Conservation (phyloP, 2,329 filamentous ascomycete genomes). For the Ascosphaera aggregata region DNA sequence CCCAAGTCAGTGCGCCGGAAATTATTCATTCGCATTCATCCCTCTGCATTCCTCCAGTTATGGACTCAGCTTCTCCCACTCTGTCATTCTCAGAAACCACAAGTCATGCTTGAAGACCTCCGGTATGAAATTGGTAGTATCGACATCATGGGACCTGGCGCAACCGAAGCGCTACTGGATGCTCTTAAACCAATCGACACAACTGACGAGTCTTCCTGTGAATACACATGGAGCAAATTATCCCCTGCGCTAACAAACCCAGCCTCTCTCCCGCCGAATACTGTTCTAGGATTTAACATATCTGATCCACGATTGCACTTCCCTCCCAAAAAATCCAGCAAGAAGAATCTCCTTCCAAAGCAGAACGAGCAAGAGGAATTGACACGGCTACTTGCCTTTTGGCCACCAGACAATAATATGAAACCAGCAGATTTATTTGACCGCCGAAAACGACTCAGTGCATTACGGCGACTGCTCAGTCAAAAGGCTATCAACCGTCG, state of each 20-base stretch:
- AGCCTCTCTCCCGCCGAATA: slow-evolving; percentile 42
- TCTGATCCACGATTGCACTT: slow-evolving; percentile 62
- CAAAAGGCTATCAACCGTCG: slow-evolving; percentile 66
- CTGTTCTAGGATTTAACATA: slow-evolving; percentile 47
- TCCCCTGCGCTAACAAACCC: slow-evolving; percentile 36
- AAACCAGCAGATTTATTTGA: slow-evolving; percentile 39
- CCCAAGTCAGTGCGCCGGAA: slow-evolving; percentile 20
- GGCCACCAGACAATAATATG: slow-evolving; percentile 35
- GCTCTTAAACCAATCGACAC: slow-evolving; percentile 34
- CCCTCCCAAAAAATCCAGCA: slow-evolving; percentile 35
- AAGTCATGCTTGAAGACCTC: slow-evolving; percentile 39
- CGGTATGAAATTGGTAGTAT: slow-evolving; percentile 52
- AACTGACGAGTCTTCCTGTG: slow-evolving; percentile 12
- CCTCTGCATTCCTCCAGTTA: slow-evolving; percentile 44
- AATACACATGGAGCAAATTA: slow-evolving; percentile 19
- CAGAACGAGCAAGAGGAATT: slow-evolving; percentile 21
- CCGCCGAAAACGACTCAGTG: slow-evolving; percentile 38
- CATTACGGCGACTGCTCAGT: slow-evolving; percentile 41
- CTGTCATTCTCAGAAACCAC: slow-evolving; percentile 37
- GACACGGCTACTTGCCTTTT: slow-evolving; percentile 37
- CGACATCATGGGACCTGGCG: slow-evolving; percentile 46
- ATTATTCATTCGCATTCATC: slow-evolving; percentile 55
- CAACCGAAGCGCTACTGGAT: slow-evolving; percentile 53
- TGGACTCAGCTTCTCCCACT: slow-evolving; percentile 37
- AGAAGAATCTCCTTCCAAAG: slow-evolving; percentile 16